Conservation (phyloP, 2,329 filamentous ascomycete genomes). For the Rugonectria rugulosa region DNA sequence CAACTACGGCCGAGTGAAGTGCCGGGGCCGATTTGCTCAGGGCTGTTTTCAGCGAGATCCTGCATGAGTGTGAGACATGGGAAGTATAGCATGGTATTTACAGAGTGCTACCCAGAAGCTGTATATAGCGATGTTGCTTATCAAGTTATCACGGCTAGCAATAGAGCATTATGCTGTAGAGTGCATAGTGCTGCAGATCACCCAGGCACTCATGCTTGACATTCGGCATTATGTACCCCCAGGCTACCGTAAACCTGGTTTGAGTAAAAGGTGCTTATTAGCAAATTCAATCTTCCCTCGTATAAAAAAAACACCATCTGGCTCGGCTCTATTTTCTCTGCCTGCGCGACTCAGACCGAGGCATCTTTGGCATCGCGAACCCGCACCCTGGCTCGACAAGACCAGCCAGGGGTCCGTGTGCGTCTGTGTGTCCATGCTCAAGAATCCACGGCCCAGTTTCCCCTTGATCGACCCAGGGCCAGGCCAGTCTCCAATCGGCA, state of each 20-base stretch:
- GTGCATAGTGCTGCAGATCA: no score
- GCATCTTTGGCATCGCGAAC: not conserved
- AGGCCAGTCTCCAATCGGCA: conserved; percentile 32
- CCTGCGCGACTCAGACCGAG: conserved; percentile 9
- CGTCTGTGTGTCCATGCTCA: conserved; percentile 25
- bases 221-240: no score
- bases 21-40: conserved; percentile 15
- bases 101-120: no score
- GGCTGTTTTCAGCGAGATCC: conserved; percentile 12
- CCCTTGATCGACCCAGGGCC: conserved; percentile 34
- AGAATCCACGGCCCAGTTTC: conserved; percentile 25
- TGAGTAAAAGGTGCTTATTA: no score
- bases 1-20: conserved; percentile 16
- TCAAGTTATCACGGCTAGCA: no score
- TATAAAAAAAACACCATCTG: not conserved
- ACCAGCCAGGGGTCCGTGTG: conserved; percentile 13
- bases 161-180: no score
- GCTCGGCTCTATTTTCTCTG: conserved; percentile 12
- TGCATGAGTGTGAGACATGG: conserved; percentile 6
- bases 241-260: no score
- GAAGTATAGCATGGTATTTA: no score
- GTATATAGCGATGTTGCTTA: no score
- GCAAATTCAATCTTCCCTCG: conserved; percentile 10
- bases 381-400: not conserved
- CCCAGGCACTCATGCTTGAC: no score